Evolutionary conservation across 169 alveolate genomes (phyloP).

Genomic region (Cryptosporidium felis): DNA sequence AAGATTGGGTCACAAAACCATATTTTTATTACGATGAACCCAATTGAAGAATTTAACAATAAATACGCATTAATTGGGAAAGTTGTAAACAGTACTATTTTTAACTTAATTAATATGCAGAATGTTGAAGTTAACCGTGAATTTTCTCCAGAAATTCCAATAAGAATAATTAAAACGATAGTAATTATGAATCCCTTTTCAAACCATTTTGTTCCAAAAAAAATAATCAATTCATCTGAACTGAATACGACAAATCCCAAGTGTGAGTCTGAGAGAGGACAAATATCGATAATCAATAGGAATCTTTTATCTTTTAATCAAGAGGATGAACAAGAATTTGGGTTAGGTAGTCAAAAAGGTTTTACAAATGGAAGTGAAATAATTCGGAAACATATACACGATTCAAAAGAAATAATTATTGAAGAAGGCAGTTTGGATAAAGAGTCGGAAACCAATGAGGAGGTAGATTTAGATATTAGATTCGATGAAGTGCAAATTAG

Average conservation of each 20-base stretch:
- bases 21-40: constrained; percentile 81
- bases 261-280: too few relatives aligned
- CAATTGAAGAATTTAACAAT: constrained; percentile 80
- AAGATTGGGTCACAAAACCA: background rate
- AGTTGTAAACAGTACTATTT: constrained; percentile 80
- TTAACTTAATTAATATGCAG: constrained; percentile 77
- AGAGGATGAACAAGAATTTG: background rate
- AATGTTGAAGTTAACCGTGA: constrained; percentile 77
- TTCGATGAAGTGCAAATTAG: too few relatives aligned
- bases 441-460: too few relatives aligned
- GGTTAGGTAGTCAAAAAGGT: too few relatives aligned
- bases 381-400: too few relatives aligned
- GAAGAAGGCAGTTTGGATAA: too few relatives aligned
- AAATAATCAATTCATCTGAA: too few relatives aligned
- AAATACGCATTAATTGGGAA: constrained; percentile 83
- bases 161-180: background rate
- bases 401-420: too few relatives aligned
- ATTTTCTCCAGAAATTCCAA: background rate
- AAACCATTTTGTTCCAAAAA: background rate
- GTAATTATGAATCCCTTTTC: background rate
- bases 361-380: too few relatives aligned
- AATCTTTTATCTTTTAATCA: background rate
- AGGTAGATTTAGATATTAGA: too few relatives aligned
- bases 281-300: background rate
- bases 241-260: too few relatives aligned